Evolutionary conservation across 164 flowering plant species (phyloP), one percentile per base, ranked within the genome.

Genomic region (Tetrastigma voinierianum): DNA sequence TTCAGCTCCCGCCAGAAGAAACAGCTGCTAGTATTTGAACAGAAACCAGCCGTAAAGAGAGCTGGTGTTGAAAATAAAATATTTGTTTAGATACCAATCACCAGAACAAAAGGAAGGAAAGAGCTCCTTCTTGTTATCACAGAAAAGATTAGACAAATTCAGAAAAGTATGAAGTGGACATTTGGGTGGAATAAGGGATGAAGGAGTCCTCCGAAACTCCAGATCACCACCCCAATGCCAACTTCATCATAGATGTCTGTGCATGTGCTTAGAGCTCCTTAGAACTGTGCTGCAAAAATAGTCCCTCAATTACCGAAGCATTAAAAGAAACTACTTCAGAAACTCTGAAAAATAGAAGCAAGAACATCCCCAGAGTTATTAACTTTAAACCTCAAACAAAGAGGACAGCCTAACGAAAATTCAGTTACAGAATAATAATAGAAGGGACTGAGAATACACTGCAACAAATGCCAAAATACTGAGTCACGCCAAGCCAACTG

Each of bases 101-200:
- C 19, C 4, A 10, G 48, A 0, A 15, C 11, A 17, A n/a, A n/a
- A n/a, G n/a, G n/a, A n/a, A n/a, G n/a, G n/a, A n/a, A n/a, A 17
- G 6, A 19, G 58, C 13, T 59, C 16, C n/a, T n/a, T n/a, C n/a
- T n/a, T n/a, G 61, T 18, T 46, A 45, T 40, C 48, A 23, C 25
- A 64, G 25, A n/a, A n/a, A 46, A 40, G 62, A 59, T 48, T 47
- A 23, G 52, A 67, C 68, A 20, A 70, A 46, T 52, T n/a, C 44
- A 65, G 16, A 10, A 66, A 59, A 55, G 24, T 46, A 18, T 8
- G 16, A 40, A 9, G 57, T 16, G 9, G 59, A 92, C 97, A 97
- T 89, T 92, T 95, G 45, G 99, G 99, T 32, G 97, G n/a, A 87
- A 77, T 92, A 95, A 64, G 99, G 99, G n/a, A 49, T 95, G 99